Base-by-base conservation (phyloP, 2,329 filamentous ascomycete genomes). In the Ophiostoma novo-ulmi region DNA sequence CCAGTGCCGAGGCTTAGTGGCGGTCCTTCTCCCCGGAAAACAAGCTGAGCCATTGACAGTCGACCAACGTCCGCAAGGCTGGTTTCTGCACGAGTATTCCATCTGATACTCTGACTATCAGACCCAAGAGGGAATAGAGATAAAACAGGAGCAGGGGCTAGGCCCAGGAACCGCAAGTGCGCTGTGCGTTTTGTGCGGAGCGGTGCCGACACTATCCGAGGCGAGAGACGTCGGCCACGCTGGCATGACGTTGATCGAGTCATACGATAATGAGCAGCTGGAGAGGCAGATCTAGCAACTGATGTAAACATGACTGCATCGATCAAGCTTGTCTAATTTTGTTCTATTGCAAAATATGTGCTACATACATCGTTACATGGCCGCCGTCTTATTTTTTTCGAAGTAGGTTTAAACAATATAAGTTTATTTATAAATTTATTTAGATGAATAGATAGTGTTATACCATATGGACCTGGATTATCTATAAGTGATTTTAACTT, bases 1-100 rank as follows among this genome's bases (percentile, higher is more conserved):
- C 22, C 69, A 70, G 66, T 70, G 70, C 70, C 70, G 70, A 70
- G 70, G 70, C 70, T 70, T 70, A 68, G 66, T 55, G 55, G 55
- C 55, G 26, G 55, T 26, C 26, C 70, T 70, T 70, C n/a, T 70
- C 65, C 65, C 65, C 65, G 69, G 64, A 7, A 66, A 36, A 64
- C 68, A 39, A 38, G 61, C 20, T 1, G 2, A 31, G 39, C 20
- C 52, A n/a, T 58, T 20, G 22, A 26, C 52, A 26, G n/a, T 58
- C 39, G 11, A 44, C 39, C 26, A 26, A 58, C n/a, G n/a, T 7
- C n/a, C n/a, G 10, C n/a, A 26, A 44, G 39, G 39, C 39, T 44
- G 39, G 39, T 44, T 44, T 13, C 39, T 44, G 39, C 39, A 31
- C 31, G 31, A 31, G 31, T 31, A 31, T 31, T 31, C 31, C 31